Evolutionary conservation across 495 filamentous ascomycete genomes (phyloP).

Genomic region (Recurvomyces mirabilis): DNA sequence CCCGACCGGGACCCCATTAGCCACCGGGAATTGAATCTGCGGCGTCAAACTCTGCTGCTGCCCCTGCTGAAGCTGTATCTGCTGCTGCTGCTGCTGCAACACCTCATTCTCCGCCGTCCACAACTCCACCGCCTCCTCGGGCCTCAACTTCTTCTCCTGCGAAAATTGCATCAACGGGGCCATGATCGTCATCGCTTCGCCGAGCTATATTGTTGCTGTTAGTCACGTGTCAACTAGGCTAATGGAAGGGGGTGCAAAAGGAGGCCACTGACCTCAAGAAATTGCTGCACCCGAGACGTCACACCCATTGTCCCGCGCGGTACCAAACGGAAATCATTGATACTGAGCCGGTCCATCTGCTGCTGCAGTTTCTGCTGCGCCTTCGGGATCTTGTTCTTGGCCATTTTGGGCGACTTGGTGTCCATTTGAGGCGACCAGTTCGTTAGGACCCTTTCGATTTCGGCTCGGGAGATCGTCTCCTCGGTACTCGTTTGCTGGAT

Average conservation of each 20-base stretch:
- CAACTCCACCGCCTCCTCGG: constrained; percentile 6
- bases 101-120: not conserved
- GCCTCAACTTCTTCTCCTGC: constrained; percentile 21
- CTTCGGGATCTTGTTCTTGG: constrained; percentile 25
- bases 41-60: constrained; percentile 12
- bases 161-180: constrained; percentile 28
- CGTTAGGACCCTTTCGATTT: constrained; percentile 24
- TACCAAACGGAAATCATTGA: constrained; percentile 24
- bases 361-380: constrained; percentile 21
- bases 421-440: constrained; percentile 23
- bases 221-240: too few relatives aligned
- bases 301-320: constrained; percentile 22
- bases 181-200: constrained; percentile 33
- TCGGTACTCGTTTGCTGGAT: constrained; percentile 23
- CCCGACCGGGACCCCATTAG: constrained; percentile 13
- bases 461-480: constrained; percentile 27
- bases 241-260: too few relatives aligned
- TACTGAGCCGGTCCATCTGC: constrained; percentile 16
- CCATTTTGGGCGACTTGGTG: constrained; percentile 33
- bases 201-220: constrained; percentile 21
- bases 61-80: constrained; percentile 18
- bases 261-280: constrained; percentile 30
- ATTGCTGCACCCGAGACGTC: constrained; percentile 24
- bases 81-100: constrained; percentile 11
- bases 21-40: constrained; percentile 20